A percentile compares a stretch with the other conserved stretches of the same genome.
phyloP scores from a whole-genome alignment of 2,329 filamentous ascomycete species.

The Myriosclerotinia scirpicola region DNA sequence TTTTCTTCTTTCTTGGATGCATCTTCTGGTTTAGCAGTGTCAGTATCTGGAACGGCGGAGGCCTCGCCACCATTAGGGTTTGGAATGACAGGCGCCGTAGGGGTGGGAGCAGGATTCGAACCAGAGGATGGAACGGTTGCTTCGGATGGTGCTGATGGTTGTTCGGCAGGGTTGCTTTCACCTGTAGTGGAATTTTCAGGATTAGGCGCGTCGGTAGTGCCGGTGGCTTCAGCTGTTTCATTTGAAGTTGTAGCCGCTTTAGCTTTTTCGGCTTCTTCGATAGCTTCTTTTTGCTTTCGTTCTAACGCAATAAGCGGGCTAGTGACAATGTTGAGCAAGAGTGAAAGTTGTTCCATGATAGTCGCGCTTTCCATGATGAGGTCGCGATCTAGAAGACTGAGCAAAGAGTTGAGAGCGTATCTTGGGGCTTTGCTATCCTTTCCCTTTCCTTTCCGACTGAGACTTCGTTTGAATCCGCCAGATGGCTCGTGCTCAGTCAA shows the following conservation, averaged over 20 bases:
- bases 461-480: conserved; percentile 71
- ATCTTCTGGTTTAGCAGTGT: conserved; percentile 34
- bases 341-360: conserved; percentile 92
- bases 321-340: conserved; percentile 84
- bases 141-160: conserved; percentile 1
- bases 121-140: not conserved
- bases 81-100: not conserved
- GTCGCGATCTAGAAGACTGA: conserved; percentile 86
- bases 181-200: conserved; percentile 27
- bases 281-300: conserved; percentile 74
- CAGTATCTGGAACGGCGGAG: conserved; percentile 17
- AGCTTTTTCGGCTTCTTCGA: conserved; percentile 51
- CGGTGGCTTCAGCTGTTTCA: conserved; percentile 32
- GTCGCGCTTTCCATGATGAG: conserved; percentile 95
- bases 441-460: conserved; percentile 80
- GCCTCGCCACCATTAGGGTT: conserved; percentile 15
- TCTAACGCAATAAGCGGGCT: conserved; percentile 79
- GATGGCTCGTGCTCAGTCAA: conserved; percentile 87
- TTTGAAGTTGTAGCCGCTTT: conserved; percentile 36
- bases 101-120: not conserved
- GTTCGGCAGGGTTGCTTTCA: conserved; percentile 6
- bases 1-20: conserved; percentile 38
- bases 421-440: conserved; percentile 83
- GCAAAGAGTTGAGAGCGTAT: conserved; percentile 87
- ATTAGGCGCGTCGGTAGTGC: not conserved